Conservation (phyloP, 768 basidiomycete species). For the Tremella yokohamensis region DNA sequence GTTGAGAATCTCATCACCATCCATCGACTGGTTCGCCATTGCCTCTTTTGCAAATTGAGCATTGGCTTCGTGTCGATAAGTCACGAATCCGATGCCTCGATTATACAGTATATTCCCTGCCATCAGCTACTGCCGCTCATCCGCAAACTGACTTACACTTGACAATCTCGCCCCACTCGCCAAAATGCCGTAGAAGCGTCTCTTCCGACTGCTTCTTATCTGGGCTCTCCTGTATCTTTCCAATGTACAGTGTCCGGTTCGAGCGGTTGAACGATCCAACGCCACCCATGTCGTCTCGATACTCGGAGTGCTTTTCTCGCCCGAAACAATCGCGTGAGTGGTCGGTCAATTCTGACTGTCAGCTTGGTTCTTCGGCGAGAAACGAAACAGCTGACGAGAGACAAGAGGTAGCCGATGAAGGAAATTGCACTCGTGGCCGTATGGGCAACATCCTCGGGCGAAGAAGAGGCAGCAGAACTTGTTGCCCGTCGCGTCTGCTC, state of each 20-base stretch:
- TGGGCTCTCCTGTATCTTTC: conserved; percentile 73
- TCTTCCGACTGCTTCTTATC: conserved; percentile 80
- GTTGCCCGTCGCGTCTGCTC: conserved; percentile 88
- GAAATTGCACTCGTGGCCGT: conserved; percentile 90
- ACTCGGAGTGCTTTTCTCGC: conserved; percentile 92
- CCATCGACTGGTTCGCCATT: conserved; percentile 97
- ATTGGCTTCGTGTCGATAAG: conserved; percentile 76
- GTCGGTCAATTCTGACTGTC: conserved; percentile 63
- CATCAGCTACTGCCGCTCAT: conserved; percentile 16
- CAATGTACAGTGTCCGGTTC: conserved; percentile 92
- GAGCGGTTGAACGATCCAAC: conserved; percentile 92
- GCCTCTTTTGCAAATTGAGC: conserved; percentile 97
- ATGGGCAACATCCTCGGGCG: conserved; percentile 92
- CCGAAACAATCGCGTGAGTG: conserved; percentile 95
- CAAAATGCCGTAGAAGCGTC: conserved; percentile 84
- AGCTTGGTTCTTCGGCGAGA: not conserved
- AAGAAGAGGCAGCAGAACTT: conserved; percentile 95
- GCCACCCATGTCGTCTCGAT: conserved; percentile 99
- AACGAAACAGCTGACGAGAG: conserved; percentile 48
- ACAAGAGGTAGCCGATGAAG: conserved; percentile 81
- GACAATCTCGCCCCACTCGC: conserved; percentile 92
- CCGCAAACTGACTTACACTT: conserved; percentile 62
- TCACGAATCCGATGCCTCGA: conserved; percentile 95
- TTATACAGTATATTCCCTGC: conserved; percentile 85
- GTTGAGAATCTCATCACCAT: conserved; percentile 95